Evolutionary conservation across 768 basidiomycete species (phyloP).

Genomic region (Suillus spraguei): DNA sequence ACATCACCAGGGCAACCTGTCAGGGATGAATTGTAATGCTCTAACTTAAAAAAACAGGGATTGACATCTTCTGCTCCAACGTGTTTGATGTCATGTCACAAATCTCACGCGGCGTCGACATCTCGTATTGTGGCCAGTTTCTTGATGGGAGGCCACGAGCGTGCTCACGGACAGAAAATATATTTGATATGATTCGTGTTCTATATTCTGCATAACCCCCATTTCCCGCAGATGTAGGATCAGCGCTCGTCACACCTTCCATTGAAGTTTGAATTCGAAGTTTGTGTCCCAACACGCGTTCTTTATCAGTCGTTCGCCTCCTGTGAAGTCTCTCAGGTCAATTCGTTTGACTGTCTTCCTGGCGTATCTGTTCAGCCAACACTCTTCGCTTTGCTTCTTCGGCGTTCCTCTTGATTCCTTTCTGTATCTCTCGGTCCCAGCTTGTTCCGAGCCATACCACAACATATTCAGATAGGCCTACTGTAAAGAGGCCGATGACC

Average conservation of each 20-base stretch:
- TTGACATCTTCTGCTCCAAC: conserved; percentile 2
- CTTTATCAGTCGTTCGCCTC: background rate
- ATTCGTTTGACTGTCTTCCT: conserved; percentile 18
- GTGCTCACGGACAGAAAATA: background rate
- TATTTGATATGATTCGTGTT: conserved; percentile 1
- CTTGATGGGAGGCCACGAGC: background rate
- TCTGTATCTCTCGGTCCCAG: conserved; percentile 48
- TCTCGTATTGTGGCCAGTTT: background rate
- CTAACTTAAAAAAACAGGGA: background rate
- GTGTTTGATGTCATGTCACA: conserved; percentile 2
- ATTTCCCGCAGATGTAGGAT: background rate
- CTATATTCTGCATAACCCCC: conserved; percentile 3
- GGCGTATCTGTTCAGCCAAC: conserved; percentile 23
- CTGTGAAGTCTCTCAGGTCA: conserved; percentile 15
- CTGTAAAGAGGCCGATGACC: conserved; percentile 69
- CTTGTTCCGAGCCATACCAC: conserved; percentile 58
- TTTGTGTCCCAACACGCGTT: conserved; percentile 6
- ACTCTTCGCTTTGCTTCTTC: conserved; percentile 34
- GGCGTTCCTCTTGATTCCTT: conserved; percentile 40
- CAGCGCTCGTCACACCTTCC: background rate
- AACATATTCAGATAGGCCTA: conserved; percentile 68
- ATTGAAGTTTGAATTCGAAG: background rate
- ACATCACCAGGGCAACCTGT: conserved; percentile 39
- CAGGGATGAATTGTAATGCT: conserved; percentile 32
- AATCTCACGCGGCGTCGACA: conserved; percentile 1